Conservation (phyloP, 257 asterid genomes). For the Oldenlandia corymbosa region DNA sequence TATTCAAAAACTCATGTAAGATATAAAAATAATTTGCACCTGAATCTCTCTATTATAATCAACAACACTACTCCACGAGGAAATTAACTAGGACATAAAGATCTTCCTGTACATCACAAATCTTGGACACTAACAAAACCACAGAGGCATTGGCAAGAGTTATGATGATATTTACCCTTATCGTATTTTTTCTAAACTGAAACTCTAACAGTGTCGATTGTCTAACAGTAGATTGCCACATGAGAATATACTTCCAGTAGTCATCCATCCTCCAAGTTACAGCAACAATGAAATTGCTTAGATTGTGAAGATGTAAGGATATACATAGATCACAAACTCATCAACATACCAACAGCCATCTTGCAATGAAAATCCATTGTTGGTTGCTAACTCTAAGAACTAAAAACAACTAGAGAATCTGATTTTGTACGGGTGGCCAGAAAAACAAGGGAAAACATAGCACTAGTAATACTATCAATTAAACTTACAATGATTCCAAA, state of each 20-base stretch:
- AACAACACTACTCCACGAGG: no score
- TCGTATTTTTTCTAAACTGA: no score
- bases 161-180: not conserved
- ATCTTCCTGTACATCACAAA: not conserved
- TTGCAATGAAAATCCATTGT: not conserved
- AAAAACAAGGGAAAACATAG: not conserved
- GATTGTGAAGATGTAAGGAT: not conserved
- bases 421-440: not conserved
- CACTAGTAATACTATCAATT: not conserved
- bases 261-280: not conserved
- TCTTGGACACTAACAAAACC: not conserved
- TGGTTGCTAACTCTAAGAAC: not conserved
- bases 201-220: not conserved
- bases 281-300: not conserved
- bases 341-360: not conserved
- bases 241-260: not conserved
- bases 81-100: no score
- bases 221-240: not conserved
- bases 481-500: conserved; percentile 78
- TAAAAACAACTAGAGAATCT: not conserved
- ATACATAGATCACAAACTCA: not conserved
- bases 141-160: not conserved
- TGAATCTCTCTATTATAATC: no score
- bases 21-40: no score
- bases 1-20: no score